Conservation (phyloP, 2,329 filamentous ascomycete species). For the Neofusicoccum sp. region DNA sequence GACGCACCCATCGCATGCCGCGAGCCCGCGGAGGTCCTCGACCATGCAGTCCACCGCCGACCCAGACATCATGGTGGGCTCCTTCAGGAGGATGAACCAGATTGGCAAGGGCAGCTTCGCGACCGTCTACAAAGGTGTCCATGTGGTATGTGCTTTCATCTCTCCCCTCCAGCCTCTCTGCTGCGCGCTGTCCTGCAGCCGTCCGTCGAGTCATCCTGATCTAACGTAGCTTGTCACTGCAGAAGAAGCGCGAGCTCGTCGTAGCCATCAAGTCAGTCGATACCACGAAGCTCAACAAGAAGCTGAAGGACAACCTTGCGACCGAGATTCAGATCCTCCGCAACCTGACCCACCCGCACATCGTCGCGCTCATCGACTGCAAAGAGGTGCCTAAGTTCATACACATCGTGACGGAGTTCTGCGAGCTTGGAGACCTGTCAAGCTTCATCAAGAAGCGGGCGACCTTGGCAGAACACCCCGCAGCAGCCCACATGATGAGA, state of each 20-base stretch:
- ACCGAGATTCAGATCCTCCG: conserved; percentile 96
- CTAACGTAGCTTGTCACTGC: conserved; percentile 15
- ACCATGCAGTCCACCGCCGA: conserved; percentile 16
- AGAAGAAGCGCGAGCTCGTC: conserved; percentile 80
- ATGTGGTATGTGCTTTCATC: conserved; percentile 66
- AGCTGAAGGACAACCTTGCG: conserved; percentile 94
- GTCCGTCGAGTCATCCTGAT: conserved; percentile 12
- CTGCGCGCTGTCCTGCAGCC: not conserved
- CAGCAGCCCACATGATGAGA: conserved; percentile 85
- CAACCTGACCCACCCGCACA: conserved; percentile 91
- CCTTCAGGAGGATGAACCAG: conserved; percentile 81
- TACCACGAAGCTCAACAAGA: conserved; percentile 85
- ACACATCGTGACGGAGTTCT: conserved; percentile 98
- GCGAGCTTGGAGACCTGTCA: conserved; percentile 90
- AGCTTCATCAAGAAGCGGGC: conserved; percentile 95
- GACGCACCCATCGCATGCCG: conserved; percentile 11
- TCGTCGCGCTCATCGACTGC: conserved; percentile 94
- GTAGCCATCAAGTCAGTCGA: conserved; percentile 98
- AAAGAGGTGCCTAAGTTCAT: conserved; percentile 85
- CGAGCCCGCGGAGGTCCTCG: conserved; percentile 13
- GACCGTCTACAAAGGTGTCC: conserved; percentile 85
- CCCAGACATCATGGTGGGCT: conserved; percentile 59
- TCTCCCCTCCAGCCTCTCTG: not conserved
- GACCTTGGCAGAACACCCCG: conserved; percentile 74
- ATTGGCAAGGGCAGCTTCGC: conserved; percentile 98